A percentile compares a stretch with the other conserved stretches of the same genome.
Conservation (phyloP, 306 rosid species). For the Rosa rugosa region DNA sequence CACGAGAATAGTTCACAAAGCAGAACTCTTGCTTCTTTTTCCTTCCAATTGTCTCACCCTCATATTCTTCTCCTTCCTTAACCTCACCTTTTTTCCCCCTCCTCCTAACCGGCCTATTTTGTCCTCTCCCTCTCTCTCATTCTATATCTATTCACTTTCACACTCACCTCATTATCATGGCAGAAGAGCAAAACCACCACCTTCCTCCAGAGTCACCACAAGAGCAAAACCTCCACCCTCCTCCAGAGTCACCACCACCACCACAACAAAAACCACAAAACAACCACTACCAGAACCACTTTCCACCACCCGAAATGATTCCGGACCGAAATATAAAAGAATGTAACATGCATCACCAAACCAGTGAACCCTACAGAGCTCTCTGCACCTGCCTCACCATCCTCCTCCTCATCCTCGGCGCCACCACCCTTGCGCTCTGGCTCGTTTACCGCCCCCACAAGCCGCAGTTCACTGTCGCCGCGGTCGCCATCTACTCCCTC, state of each 20-base stretch:
- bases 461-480: constrained; percentile 59
- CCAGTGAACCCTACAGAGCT: constrained; percentile 26
- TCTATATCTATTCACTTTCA: constrained; percentile 4
- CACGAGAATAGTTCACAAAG: constrained; percentile 5
- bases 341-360: background rate
- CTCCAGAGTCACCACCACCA: constrained; percentile 6
- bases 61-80: constrained; percentile 23
- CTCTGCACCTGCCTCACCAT: constrained; percentile 54
- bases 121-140: background rate
- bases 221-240: background rate
- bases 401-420: constrained; percentile 58
- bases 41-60: constrained; percentile 28
- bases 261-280: constrained; percentile 17
- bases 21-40: constrained; percentile 10
- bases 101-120: background rate
- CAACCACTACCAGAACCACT: background rate
- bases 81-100: background rate
- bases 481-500: constrained; percentile 62
- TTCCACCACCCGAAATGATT: constrained; percentile 9
- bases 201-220: constrained; percentile 4
- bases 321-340: background rate
- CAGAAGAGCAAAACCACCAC: background rate
- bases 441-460: constrained; percentile 75
- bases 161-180: constrained; percentile 27
- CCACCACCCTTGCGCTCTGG: constrained; percentile 58